Conservation (phyloP, 768 basidiomycete species). For the Gloeopeniophorella convolvens region DNA sequence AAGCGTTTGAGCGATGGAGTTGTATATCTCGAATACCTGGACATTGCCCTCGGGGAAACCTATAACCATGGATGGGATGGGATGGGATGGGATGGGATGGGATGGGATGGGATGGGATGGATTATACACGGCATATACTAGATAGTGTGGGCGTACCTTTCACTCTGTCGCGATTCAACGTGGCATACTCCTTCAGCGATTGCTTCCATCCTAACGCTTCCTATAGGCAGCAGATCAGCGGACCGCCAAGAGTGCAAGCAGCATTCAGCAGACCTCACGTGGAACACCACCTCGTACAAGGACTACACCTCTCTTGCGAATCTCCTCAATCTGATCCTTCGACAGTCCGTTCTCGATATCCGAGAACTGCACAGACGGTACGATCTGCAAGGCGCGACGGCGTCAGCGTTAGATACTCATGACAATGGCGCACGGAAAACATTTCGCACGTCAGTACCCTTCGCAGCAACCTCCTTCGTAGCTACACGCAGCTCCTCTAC, state of each 20-base stretch:
- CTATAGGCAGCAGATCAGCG: conserved; percentile 25
- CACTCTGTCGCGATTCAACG: conserved; percentile 38
- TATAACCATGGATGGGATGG: no score
- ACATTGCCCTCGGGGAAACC: conserved; percentile 63
- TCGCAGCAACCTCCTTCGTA: conserved; percentile 40
- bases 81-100: no score
- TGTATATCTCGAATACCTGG: conserved; percentile 72
- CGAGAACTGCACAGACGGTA: conserved; percentile 43
- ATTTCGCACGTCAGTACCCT: conserved; percentile 45
- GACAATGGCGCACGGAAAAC: no score
- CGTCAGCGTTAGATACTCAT: no score
- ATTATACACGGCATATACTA: no score
- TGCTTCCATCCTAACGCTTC: conserved; percentile 57
- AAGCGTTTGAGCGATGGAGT: conserved; percentile 52
- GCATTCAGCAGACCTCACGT: conserved; percentile 35
- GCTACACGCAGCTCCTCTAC: conserved; percentile 41
- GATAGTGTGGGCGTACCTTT: conserved; percentile 35
- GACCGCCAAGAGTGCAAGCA: not conserved
- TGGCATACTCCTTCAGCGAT: conserved; percentile 47
- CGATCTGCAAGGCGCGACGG: conserved; percentile 31
- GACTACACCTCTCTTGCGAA: conserved; percentile 49
- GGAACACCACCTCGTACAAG: conserved; percentile 54
- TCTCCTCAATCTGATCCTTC: conserved; percentile 34
- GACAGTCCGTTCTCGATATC: conserved; percentile 44
- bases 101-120: no score